Evolutionary conservation across 1,139 yeast species (phyloP).

Genomic region (Nakaseomyces kungkrabaensis): DNA sequence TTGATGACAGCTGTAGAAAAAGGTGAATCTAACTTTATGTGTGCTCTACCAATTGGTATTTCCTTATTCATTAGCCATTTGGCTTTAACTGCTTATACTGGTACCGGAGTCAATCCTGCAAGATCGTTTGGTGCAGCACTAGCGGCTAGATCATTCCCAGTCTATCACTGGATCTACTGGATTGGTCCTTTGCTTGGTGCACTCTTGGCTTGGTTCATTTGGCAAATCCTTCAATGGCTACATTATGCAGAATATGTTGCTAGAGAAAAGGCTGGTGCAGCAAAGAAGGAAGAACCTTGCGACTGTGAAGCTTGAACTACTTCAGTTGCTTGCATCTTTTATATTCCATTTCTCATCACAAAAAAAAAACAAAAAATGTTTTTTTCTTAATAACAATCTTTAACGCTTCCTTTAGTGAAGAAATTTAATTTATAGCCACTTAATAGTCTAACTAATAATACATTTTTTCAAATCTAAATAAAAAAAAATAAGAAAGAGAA

Average conservation of each 20-base stretch:
- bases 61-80: constrained; percentile 74
- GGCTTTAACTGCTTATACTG: constrained; percentile 72
- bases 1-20: constrained; percentile 77
- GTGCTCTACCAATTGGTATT: constrained; percentile 74
- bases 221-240: constrained; percentile 54
- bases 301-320: background rate
- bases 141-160: constrained; percentile 61
- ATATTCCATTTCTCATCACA: too few species aligned
- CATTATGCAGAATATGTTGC: constrained; percentile 33
- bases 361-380: too few species aligned
- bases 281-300: background rate
- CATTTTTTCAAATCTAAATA: too few species aligned
- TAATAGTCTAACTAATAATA: too few species aligned
- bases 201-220: constrained; percentile 50
- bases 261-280: constrained; percentile 5
- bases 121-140: constrained; percentile 78
- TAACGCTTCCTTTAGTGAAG: too few species aligned
- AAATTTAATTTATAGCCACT: too few species aligned
- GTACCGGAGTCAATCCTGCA: constrained; percentile 88
- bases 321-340: too few species aligned
- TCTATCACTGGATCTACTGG: constrained; percentile 88
- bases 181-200: constrained; percentile 73
- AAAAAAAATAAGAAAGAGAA: too few species aligned
- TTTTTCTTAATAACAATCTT: too few species aligned
- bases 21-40: constrained; percentile 62